Evolutionary conservation across 306 rosid species (phyloP).

Genomic region (peach (Prunus persica)): Prunus_persica_NCBIv2 NC_034010.1:26399501-26400000

Average conservation of each 20-base stretch:
- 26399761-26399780: not conserved
- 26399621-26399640: constrained; percentile 93
- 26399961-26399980: constrained; percentile 94
- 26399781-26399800: not conserved
- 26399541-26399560: constrained; percentile 81
- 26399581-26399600: constrained; percentile 76
- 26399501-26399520: constrained; percentile 92
- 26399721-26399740: not conserved
- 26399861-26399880: constrained; percentile 54
- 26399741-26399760: not conserved
- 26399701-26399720: not conserved
- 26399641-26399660: constrained; percentile 25
- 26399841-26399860: constrained; percentile 13
- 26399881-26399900: constrained; percentile 78
- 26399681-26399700: not conserved
- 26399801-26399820: no score
- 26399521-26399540: constrained; percentile 73
- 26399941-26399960: constrained; percentile 99
- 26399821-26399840: no score
- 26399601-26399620: constrained; percentile 96
- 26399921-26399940: constrained; percentile 86
- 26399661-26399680: not conserved
- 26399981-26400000: constrained; percentile 97
- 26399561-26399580: constrained; percentile 87
- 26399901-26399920: constrained; percentile 85